Percentiles rank a stretch among this genome's conserved stretches.
phyloP scores from a whole-genome alignment of 352 stramenopile genomes.

The Phytopythium cucurbitacearum region DNA sequence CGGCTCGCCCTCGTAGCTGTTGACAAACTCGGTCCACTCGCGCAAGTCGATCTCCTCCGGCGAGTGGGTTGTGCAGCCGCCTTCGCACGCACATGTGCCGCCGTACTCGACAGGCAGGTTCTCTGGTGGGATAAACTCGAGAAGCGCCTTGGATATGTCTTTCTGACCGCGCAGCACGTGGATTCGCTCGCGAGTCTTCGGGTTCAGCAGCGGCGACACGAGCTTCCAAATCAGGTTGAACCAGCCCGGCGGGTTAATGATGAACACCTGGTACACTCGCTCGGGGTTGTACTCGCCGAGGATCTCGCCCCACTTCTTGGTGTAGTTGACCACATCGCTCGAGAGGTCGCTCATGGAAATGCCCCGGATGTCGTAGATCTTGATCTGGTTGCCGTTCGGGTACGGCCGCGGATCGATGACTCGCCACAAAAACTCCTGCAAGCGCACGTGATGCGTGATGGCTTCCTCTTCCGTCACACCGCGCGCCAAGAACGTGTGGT shows the following conservation, averaged over 20 bases:
- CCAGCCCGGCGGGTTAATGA: slow-evolving; percentile 68
- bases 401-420: slow-evolving; percentile 58
- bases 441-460: slow-evolving; percentile 56
- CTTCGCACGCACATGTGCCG: slow-evolving; percentile 51
- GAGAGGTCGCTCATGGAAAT: slow-evolving; percentile 72
- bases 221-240: slow-evolving; percentile 83
- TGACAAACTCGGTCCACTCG: slow-evolving; percentile 53
- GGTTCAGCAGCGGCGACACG: slow-evolving; percentile 62
- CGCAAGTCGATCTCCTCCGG: slow-evolving; percentile 65
- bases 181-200: slow-evolving; percentile 70
- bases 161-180: slow-evolving; percentile 61
- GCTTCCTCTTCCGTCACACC: slow-evolving; percentile 56
- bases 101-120: slow-evolving; percentile 66
- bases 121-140: slow-evolving; percentile 61
- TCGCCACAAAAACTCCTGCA: slow-evolving; percentile 71
- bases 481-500: slow-evolving; percentile 47
- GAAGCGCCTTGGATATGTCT: slow-evolving; percentile 62
- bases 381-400: slow-evolving; percentile 58
- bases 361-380: slow-evolving; percentile 72
- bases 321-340: slow-evolving; percentile 66
- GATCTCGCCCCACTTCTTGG: slow-evolving; percentile 55
- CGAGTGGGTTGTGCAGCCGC: slow-evolving; percentile 54
- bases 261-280: slow-evolving; percentile 66
- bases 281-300: slow-evolving; percentile 74
- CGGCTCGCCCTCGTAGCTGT: slow-evolving; percentile 29